Base-by-base conservation (phyloP, 208 protist genomes). In the Acanthamoeba sp. region DNA sequence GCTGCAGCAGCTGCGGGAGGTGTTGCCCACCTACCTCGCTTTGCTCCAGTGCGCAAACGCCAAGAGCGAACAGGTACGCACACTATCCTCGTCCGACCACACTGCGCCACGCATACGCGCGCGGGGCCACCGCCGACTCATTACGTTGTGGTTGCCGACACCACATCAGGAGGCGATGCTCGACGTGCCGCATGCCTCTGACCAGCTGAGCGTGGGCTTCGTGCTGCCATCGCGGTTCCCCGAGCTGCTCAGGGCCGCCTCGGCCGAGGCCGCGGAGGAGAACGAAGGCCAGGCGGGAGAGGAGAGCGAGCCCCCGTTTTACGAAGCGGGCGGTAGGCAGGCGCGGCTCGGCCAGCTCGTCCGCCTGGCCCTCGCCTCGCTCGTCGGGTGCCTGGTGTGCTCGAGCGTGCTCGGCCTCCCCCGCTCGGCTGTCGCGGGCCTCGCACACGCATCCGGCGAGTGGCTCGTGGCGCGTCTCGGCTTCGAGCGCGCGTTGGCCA, bases 331-430 rank as follows among this genome's bases (percentile, higher is more conserved):
- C 55, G 55, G 55, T 5, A 22, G 24, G 16, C 55, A n/a, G 16
- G 55, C 55, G 24, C 14, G 55, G 24, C 22, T n/a, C 18, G 55
- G 24, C 1, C 55, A 62, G 55, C 27, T 69, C 16, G 62, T 69
- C 29, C 7, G 20, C 16, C 62, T 69, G 24, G 71, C 18, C 71
- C 27, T 82, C 16, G 71, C 71, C 10, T 82, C 71, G 71, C 34
- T 82, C 71, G 40, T 82, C 71, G 71, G 71, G 3, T 40, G 71
- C 71, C 38, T 82, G 40, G 14, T 82, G n/a, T 82, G 71, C 71
- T 16, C 71, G 24, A 32, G 22, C 36, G 38, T 34, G 34, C 71
- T 82, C 40, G n/a, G 22, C 27, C 71, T 82, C 0, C 71, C 71
- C 1, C 40, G 29, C 38, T 14, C 71, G 1, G 32, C 71, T 7